A percentile compares a stretch with the other conserved stretches of the same genome.
These are phyloP conservation scores for Tuber brumale DNA, from an alignment of 495 filamentous ascomycete genomes.

Conservation along the genomic window DNA sequence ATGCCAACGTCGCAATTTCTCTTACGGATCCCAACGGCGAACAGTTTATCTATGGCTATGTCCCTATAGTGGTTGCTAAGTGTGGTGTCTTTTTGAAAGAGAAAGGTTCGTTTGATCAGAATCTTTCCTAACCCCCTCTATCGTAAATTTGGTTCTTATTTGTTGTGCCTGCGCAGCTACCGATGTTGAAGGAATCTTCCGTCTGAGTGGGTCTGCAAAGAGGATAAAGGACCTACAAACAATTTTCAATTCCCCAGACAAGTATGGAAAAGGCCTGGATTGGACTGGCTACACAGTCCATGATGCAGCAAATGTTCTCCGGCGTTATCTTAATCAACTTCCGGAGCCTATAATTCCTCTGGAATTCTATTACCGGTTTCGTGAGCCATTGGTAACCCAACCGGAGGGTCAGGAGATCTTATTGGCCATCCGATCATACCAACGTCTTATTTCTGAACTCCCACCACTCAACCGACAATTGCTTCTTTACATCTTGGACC, in stretches of 20 bases:
- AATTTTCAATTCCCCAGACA: conserved; percentile 88
- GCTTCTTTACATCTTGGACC: conserved; percentile 90
- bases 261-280: conserved; percentile 92
- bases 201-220: conserved; percentile 91
- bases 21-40: conserved; percentile 82
- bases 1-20: conserved; percentile 97
- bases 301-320: conserved; percentile 93
- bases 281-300: conserved; percentile 98
- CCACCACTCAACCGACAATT: conserved; percentile 91
- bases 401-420: conserved; percentile 61
- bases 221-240: conserved; percentile 92
- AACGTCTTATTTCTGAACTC: conserved; percentile 83
- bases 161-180: conserved; percentile 58
- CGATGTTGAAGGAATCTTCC: conserved; percentile 94
- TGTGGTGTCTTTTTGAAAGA: conserved; percentile 98
- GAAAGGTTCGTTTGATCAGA: conserved; percentile 59
- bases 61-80: conserved; percentile 97
- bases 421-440: conserved; percentile 73
- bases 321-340: conserved; percentile 89
- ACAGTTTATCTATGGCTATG: conserved; percentile 97
- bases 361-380: conserved; percentile 85
- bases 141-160: conserved; percentile 17
- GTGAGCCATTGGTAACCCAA: conserved; percentile 69
- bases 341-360: conserved; percentile 94
- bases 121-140: conserved; percentile 3